Conservation (phyloP, 139 green algal species). For the Haematococcus lacustris region DNA sequence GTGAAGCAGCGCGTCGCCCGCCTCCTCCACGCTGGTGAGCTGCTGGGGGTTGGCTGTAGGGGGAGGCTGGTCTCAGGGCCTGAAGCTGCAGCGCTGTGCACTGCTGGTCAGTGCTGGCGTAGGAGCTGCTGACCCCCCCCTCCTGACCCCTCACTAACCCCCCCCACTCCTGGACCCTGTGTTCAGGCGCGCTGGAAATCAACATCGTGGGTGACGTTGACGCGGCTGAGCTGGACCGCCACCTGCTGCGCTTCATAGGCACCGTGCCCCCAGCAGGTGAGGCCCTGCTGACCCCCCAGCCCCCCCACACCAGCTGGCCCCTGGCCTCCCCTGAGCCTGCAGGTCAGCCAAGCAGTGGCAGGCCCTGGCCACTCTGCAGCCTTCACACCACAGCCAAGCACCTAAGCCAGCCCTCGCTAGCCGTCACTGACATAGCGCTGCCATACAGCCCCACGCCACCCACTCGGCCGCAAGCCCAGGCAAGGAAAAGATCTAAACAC, state of each 20-base stretch:
- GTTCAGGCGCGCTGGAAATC: conserved; percentile 52
- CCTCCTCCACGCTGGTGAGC: conserved; percentile 63
- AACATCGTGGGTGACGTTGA: conserved; percentile 93
- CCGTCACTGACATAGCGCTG: no score
- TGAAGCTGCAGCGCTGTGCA: background rate
- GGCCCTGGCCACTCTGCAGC: no score
- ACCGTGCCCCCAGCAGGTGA: conserved; percentile 32
- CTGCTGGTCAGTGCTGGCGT: background rate
- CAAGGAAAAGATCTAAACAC: no score
- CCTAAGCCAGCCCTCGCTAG: no score
- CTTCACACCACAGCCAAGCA: no score
- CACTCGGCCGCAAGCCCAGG: no score
- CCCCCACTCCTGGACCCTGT: background rate
- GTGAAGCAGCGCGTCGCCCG: conserved; percentile 40
- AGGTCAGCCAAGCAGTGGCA: no score
- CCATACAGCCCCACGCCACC: no score
- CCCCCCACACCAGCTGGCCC: conserved; percentile 20
- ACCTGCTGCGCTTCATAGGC: conserved; percentile 67
- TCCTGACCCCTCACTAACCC: background rate
- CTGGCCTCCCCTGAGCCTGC: conserved; percentile 29
- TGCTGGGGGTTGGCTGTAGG: background rate
- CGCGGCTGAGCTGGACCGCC: conserved; percentile 57
- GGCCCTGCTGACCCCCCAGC: conserved; percentile 5
- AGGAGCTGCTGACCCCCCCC: background rate
- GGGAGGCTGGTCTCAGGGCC: background rate